phyloP scores from a whole-genome alignment of 345 rosid species.

The Populus davidiana region DNA sequence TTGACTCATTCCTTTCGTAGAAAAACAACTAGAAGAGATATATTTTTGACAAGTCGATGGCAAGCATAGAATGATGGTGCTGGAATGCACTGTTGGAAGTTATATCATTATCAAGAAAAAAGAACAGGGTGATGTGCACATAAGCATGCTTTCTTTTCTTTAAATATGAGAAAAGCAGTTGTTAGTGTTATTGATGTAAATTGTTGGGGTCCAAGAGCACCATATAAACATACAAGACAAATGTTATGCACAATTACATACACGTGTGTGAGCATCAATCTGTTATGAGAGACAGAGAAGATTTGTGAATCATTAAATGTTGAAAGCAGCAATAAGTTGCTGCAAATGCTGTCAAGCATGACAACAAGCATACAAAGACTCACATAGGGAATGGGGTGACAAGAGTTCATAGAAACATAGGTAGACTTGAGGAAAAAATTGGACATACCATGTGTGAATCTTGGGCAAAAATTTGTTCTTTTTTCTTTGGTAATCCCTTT shows the following conservation, averaged over 20 bases:
- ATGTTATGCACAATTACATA: no score
- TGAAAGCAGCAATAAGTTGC: no score
- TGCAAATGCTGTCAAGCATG: background rate
- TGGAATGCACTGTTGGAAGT: no score
- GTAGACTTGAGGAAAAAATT: background rate
- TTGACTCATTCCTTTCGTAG: background rate
- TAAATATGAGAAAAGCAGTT: background rate
- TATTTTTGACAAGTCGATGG: background rate
- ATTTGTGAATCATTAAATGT: no score
- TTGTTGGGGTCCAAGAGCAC: background rate
- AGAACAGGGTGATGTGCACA: background rate
- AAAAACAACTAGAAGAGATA: background rate
- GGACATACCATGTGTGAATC: slow-evolving; percentile 89
- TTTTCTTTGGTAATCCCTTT: slow-evolving; percentile 92
- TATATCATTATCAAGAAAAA: background rate
- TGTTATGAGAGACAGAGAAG: no score
- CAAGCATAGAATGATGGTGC: no score
- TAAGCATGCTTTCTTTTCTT: background rate
- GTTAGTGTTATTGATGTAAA: background rate
- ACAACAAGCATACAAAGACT: background rate
- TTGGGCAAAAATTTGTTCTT: slow-evolving; percentile 95
- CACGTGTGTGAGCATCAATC: no score
- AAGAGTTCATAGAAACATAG: background rate
- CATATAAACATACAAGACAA: background rate
- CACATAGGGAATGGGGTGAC: background rate